A percentile compares a stretch with the other conserved stretches of the same genome.
These are phyloP conservation scores for Penicillium ucsense DNA, from an alignment of 495 filamentous ascomycete genomes.

Conservation along the genomic window DNA sequence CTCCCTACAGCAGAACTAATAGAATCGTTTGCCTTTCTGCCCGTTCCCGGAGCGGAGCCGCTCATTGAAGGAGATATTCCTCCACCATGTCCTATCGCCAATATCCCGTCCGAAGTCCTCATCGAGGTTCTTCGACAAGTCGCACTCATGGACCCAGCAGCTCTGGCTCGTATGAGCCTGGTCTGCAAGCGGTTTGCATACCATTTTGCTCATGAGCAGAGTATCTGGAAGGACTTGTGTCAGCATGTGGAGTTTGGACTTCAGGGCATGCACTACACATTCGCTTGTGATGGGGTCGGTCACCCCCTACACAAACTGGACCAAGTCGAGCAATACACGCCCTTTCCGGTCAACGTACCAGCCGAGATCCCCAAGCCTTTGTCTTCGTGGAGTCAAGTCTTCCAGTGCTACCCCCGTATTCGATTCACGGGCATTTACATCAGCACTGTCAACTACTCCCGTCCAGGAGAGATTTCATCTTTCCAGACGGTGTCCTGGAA, in stretches of 20 bases:
- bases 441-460: slow-evolving; percentile 88
- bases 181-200: slow-evolving; percentile 86
- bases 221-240: slow-evolving; percentile 79
- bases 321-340: slow-evolving; percentile 23
- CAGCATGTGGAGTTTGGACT: slow-evolving; percentile 65
- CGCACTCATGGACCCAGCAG: slow-evolving; percentile 66
- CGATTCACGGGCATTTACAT: slow-evolving; percentile 96
- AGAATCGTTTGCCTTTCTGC: slow-evolving; percentile 55
- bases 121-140: slow-evolving; percentile 61
- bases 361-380: slow-evolving; percentile 29
- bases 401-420: slow-evolving; percentile 71
- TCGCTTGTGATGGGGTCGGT: slow-evolving; percentile 53
- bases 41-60: slow-evolving; percentile 50
- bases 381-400: slow-evolving; percentile 51
- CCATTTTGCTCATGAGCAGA: slow-evolving; percentile 72
- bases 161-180: slow-evolving; percentile 65
- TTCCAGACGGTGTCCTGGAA: slow-evolving; percentile 55
- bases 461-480: slow-evolving; percentile 57
- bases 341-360: slow-evolving; percentile 23
- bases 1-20: slow-evolving; percentile 59
- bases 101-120: slow-evolving; percentile 74
- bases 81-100: slow-evolving; percentile 68
- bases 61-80: slow-evolving; percentile 53
- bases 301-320: slow-evolving; percentile 37
- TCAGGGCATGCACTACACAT: slow-evolving; percentile 75